A percentile compares a stretch with the other conserved stretches of the same genome.
These are phyloP conservation scores for Hypomyces perniciosus DNA, from an alignment of 2,329 filamentous ascomycete species.

Conservation along the genomic window DNA sequence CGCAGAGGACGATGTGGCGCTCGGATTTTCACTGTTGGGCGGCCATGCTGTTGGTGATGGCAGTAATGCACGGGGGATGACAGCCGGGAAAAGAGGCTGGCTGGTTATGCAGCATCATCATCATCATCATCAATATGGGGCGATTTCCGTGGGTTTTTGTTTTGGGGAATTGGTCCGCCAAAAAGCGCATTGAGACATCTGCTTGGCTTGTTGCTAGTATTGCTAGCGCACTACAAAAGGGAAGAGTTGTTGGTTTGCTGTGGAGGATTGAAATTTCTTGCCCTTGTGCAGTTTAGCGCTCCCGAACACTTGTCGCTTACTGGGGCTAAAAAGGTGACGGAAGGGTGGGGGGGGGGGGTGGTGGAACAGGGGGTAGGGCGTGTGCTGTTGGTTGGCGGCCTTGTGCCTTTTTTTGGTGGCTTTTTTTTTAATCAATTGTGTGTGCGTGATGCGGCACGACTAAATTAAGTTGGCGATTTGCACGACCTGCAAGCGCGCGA, in stretches of 20 bases:
- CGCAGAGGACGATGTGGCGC: too few species aligned
- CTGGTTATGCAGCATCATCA: neutral
- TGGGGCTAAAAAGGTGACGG: slow-evolving; percentile 1
- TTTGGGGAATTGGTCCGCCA: too few species aligned
- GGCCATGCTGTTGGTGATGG: neutral
- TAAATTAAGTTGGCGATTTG: slow-evolving; percentile 11
- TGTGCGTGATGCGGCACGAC: slow-evolving; percentile 1
- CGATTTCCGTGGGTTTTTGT: neutral
- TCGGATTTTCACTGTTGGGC: too few species aligned
- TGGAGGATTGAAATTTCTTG: neutral
- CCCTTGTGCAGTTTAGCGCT: neutral
- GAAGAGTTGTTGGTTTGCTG: neutral
- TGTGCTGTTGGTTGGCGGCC: slow-evolving; percentile 9
- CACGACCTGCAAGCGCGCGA: slow-evolving; percentile 9
- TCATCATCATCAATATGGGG: too few species aligned
- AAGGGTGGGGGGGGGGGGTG: neutral
- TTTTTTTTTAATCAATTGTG: neutral
- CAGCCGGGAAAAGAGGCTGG: neutral
- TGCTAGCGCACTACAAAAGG: neutral
- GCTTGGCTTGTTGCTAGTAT: too few species aligned
- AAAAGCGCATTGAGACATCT: too few species aligned
- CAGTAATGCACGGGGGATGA: neutral
- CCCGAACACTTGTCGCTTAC: neutral
- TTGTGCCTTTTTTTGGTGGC: neutral
- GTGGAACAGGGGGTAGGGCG: slow-evolving; percentile 1